A percentile compares a stretch with the other conserved stretches of the same genome.
Conservation (phyloP, 495 filamentous ascomycete genomes). For the Penicillium maclennaniae region DNA sequence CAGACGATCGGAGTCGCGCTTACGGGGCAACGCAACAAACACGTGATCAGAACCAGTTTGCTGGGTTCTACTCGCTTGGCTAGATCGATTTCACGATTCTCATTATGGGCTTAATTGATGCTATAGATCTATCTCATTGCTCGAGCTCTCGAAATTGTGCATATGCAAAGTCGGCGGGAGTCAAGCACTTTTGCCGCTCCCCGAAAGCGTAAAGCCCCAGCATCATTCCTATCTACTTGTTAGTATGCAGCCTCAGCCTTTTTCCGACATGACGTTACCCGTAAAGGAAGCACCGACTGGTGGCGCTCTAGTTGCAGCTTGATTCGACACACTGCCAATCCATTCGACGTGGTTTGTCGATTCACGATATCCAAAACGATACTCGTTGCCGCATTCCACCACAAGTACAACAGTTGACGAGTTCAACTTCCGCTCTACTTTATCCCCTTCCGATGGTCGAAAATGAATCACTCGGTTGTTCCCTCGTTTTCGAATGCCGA, state of each 20-base stretch:
- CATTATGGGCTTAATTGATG: no score
- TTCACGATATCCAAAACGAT: conserved; percentile 29
- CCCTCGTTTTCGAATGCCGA: conserved; percentile 28
- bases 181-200: conserved; percentile 33
- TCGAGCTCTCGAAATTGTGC: conserved; percentile 17
- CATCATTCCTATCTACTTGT: conserved; percentile 27
- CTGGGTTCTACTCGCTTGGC: no score
- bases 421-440: conserved; percentile 9
- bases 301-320: conserved; percentile 26
- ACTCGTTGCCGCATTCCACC: conserved; percentile 29
- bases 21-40: no score
- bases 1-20: neutral
- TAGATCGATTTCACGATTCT: no score
- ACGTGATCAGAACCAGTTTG: no score
- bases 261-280: conserved; percentile 12
- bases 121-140: neutral
- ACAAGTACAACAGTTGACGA: conserved; percentile 15
- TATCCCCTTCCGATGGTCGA: conserved; percentile 14
- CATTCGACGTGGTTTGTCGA: conserved; percentile 14
- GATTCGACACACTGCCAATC: conserved; percentile 27
- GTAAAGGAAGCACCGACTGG: conserved; percentile 37
- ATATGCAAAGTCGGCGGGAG: conserved; percentile 42
- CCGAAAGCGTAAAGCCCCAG: conserved; percentile 45
- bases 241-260: neutral
- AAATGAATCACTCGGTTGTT: conserved; percentile 23